Conservation (phyloP, 805 yeast genomes). For the Metschnikowia shivogae region DNA sequence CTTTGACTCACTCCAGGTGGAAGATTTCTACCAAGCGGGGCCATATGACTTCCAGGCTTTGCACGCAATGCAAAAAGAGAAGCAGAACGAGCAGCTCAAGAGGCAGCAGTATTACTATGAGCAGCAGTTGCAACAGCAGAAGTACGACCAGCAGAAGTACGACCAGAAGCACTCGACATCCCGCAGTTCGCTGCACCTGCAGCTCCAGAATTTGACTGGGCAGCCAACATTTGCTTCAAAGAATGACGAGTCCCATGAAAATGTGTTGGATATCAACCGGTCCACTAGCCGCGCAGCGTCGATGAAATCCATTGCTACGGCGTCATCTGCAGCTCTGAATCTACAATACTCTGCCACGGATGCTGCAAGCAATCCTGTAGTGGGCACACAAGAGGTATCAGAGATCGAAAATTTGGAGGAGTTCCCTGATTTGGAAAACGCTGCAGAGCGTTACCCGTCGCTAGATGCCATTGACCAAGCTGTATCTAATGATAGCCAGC, state of each 20-base stretch:
- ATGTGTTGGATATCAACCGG: background rate
- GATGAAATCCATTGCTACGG: background rate
- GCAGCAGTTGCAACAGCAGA: slow-evolving; percentile 32
- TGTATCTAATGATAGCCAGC: background rate
- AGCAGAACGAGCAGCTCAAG: slow-evolving; percentile 29
- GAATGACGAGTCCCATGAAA: background rate
- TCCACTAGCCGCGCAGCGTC: slow-evolving; percentile 2
- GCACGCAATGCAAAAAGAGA: slow-evolving; percentile 44
- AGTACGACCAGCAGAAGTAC: slow-evolving; percentile 13
- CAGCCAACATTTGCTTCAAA: background rate
- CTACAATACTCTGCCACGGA: no score
- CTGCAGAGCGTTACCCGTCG: slow-evolving; percentile 51
- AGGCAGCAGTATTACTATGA: slow-evolving; percentile 41
- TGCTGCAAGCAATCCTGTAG: background rate
- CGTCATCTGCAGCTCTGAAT: background rate
- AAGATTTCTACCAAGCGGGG: slow-evolving; percentile 49
- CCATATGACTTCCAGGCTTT: slow-evolving; percentile 55
- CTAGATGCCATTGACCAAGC: slow-evolving; percentile 30
- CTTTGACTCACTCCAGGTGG: slow-evolving; percentile 26
- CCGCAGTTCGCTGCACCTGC: slow-evolving; percentile 8
- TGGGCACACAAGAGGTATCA: background rate
- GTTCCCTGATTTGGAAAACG: slow-evolving; percentile 37
- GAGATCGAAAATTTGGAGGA: slow-evolving; percentile 7
- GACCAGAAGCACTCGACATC: slow-evolving; percentile 16
- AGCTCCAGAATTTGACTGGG: slow-evolving; percentile 8